Base-by-base conservation (phyloP, 345 rosid species). In the Carallia brachiata region DNA sequence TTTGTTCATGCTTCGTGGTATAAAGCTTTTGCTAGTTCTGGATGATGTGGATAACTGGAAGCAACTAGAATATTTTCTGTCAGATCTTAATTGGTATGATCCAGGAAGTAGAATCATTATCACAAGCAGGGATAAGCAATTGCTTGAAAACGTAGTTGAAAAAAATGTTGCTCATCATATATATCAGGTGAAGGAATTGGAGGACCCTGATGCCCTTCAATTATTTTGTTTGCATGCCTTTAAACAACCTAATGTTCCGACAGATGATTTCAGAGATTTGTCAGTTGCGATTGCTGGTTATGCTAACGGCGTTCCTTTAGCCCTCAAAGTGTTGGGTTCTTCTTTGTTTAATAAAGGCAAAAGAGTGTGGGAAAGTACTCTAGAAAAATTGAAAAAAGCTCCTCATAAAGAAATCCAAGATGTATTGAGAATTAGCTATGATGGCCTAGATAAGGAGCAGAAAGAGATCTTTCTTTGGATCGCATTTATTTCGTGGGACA, bases 261-360 rank as follows among this genome's bases (percentile, higher is more conserved):
- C 6, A 10, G 2, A 6, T 16, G 57, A 50, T 48, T 50, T 30
- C 2, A 15, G 31, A 19, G 28, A 19, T 9, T 15, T 32, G 17
- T 34, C 48, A 18, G 13, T 10, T 12, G 16, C 6, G 19, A 13
- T 62, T 7, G 56, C 52, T 59, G 23, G 7, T 23, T 48, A 70
- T 32, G 73, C 66, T 7, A 10, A 23, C 2, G 73, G 73, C 0
- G 52, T 48, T 5, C 73, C 73, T 0, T 62, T 70, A 52, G 73
- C 67, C 34, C 59, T 70, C 15, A 70, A 7, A 32, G 61, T 62
- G 3, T 28, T 70, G 54, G 64, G 71, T 18, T 54, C 70, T 18
- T 2, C 5, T 17, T 16, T 68, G 15, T 56, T 37, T 28, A 23
- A 16, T 36, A 36, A 15, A 36, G 61, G 52, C 56, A 16, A 36